Percentiles rank a stretch among this genome's conserved stretches.
Conservation (phyloP, 257 asterid species). For the Ballota nigra region DNA sequence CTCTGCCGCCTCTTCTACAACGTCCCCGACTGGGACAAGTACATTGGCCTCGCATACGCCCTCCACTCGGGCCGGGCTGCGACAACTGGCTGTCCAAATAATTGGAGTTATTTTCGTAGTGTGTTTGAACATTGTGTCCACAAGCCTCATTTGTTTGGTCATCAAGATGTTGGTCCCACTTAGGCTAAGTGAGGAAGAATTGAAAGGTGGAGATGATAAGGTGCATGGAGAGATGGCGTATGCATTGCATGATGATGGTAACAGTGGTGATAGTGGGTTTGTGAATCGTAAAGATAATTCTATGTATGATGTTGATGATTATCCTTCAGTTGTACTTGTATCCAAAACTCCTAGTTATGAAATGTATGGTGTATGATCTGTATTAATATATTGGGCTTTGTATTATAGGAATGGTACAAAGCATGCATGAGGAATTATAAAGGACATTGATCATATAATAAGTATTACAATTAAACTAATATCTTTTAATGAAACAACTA, state of each 20-base stretch:
- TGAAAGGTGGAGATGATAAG: constrained; percentile 37
- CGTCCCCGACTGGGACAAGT: constrained; percentile 41
- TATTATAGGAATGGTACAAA: no score
- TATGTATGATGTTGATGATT: constrained; percentile 45
- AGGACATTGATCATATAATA: no score
- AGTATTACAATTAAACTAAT: no score
- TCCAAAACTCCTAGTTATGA: constrained; percentile 31
- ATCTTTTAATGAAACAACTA: no score
- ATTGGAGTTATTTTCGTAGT: constrained; percentile 36
- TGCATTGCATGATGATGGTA: constrained; percentile 2
- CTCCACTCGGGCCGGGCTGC: constrained; percentile 36
- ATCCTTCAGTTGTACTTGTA: constrained; percentile 32
- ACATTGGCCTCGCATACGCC: constrained; percentile 49
- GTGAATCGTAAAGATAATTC: constrained; percentile 36
- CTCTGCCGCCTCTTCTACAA: constrained; percentile 40
- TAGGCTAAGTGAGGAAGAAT: constrained; percentile 37
- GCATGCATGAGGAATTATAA: no score
- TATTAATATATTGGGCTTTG: no score
- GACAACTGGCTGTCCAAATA: constrained; percentile 45
- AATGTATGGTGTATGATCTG: constrained; percentile 36
- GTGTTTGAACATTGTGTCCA: constrained; percentile 37
- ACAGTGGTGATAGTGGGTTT: constrained; percentile 15
- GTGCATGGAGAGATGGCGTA: constrained; percentile 52
- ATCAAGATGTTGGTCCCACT: constrained; percentile 41
- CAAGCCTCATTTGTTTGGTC: constrained; percentile 41